Percentiles rank a stretch among this genome's conserved stretches.
Conservation (phyloP, 2,329 filamentous ascomycete species). For the Verticillium tricorpus region DNA sequence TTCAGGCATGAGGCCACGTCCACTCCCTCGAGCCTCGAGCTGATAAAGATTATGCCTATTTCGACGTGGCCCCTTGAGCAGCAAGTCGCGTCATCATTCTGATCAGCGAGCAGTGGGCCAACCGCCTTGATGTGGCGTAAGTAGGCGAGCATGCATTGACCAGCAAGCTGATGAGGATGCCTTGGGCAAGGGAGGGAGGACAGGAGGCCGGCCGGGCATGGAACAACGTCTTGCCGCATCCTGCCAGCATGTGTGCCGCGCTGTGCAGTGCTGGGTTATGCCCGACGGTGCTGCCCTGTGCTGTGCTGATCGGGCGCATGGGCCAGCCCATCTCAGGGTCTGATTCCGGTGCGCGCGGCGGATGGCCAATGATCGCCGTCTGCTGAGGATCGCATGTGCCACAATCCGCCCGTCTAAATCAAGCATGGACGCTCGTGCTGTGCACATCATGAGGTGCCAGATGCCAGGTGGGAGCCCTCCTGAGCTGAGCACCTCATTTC, state of each 20-base stretch:
- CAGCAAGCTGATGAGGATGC: neutral
- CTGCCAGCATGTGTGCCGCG: neutral
- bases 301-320: too few species aligned
- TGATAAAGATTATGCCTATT: too few species aligned
- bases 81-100: neutral
- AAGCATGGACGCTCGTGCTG: neutral
- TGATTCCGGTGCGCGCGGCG: neutral
- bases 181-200: neutral
- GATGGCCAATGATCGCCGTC: neutral
- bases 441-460: neutral
- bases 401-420: neutral
- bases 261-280: too few species aligned
- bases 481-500: neutral
- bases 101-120: neutral
- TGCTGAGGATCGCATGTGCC: neutral
- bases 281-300: too few species aligned
- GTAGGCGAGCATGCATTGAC: neutral
- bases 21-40: too few species aligned
- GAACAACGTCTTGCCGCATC: neutral
- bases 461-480: neutral
- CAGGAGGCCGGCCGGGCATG: neutral
- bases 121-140: neutral
- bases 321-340: too few species aligned
- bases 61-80: neutral
- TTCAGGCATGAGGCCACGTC: too few species aligned